Evolutionary conservation across 1,284 basidiomycete genomes (phyloP), one percentile per base, ranked within the genome.

Genomic region (Ceratobasidium sp.): DNA sequence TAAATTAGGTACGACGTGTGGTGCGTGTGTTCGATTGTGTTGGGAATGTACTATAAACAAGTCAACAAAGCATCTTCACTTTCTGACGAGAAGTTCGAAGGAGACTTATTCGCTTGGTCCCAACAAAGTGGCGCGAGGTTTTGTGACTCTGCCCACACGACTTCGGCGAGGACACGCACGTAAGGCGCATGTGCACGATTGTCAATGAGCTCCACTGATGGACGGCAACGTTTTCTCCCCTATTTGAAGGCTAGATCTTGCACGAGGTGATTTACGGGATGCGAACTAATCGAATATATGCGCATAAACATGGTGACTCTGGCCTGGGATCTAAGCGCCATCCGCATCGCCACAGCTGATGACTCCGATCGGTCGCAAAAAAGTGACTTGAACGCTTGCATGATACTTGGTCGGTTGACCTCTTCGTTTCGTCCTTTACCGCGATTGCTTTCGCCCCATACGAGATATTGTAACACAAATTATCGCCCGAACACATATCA

Each of bases 361-460:
- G 60, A 64, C 60, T 64, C 60, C 36, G 60, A 64, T 64, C 39
- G 7, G 53, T 62, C 33, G 49, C 14, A 39, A 54, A 64, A 64
- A 64, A 64, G 60, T 64, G 49, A 53, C 59, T 47, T 36, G 33
- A 30, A 49, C 39, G 27, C 50, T 53, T 64, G 60, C 16, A 64
- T 64, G 60, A 36, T 50, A 11, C 23, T 64, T 54, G 27, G 50
- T 23, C 36, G 49, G 47, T 30, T 64, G 50, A 54, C 60, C 25
- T 39, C 33, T 39, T 25, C 50, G 50, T 21, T 64, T 19, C 60
- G 60, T 41, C 60, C 60, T 39, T 36, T 64, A 44, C 36, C 36
- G 29, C 60, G 50, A 2, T 21, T 50, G 53, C 19, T 4, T 25
- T 9, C 47, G 2, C 19, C 5, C 2, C 33, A 47, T 9, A 4